Percentiles rank a stretch among this genome's conserved stretches.
Conservation (phyloP, 345 rosid species). For the Carallia brachiata region DNA sequence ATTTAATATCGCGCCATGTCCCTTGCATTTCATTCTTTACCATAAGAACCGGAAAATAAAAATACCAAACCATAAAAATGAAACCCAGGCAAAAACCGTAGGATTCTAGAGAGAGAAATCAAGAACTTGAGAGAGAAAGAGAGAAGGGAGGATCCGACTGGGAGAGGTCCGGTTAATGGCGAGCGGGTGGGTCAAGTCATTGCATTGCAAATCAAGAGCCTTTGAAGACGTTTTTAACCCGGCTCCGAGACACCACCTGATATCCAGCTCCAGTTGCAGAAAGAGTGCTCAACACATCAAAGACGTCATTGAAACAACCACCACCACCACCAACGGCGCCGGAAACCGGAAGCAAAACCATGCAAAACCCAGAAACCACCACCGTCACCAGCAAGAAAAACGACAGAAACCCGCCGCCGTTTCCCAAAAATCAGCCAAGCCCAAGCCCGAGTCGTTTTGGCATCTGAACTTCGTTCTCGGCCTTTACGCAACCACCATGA, state of each 20-base stretch:
- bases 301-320: conserved; percentile 62
- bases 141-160: not conserved
- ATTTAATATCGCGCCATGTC: conserved; percentile 49
- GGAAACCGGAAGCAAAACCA: conserved; percentile 11
- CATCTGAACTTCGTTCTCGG: conserved; percentile 33
- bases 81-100: conserved; percentile 5
- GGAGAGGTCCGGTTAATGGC: conserved; percentile 45
- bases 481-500: conserved; percentile 40
- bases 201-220: conserved; percentile 93
- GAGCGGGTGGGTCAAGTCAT: conserved; percentile 79
- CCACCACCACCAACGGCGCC: conserved; percentile 1
- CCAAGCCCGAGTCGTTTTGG: conserved; percentile 20
- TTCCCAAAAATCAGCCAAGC: conserved; percentile 17
- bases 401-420: conserved; percentile 1
- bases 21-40: conserved; percentile 10
- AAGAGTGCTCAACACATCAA: conserved; percentile 56
- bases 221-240: conserved; percentile 80
- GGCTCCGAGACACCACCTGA: conserved; percentile 36
- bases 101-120: conserved; percentile 23
- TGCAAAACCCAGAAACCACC: conserved; percentile 15
- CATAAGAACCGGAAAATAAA: not conserved
- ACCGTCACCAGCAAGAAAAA: not conserved
- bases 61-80: not conserved
- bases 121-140: conserved; percentile 7
- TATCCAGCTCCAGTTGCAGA: conserved; percentile 68